Percentiles rank a stretch among this genome's conserved stretches.
Evolutionary conservation across 768 basidiomycete genomes (phyloP).

Genomic region (Peribolospora kevripleyi): DNA sequence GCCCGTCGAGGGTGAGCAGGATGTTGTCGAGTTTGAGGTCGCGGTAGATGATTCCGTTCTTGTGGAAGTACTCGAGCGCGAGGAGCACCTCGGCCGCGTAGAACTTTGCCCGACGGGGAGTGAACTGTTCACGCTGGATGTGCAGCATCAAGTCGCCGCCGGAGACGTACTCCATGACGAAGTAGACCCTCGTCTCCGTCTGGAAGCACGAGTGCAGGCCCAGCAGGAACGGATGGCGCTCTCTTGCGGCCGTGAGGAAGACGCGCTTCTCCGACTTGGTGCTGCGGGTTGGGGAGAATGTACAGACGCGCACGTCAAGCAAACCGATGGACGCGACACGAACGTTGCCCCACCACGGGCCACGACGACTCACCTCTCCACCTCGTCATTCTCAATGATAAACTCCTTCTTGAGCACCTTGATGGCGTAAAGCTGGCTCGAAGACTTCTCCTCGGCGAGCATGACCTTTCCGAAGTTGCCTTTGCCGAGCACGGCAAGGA

Average conservation of each 20-base stretch:
- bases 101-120: conserved; percentile 92
- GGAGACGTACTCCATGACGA: conserved; percentile 99
- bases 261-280: conserved; percentile 98
- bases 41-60: conserved; percentile 95
- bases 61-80: conserved; percentile 92
- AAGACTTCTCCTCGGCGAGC: conserved; percentile 94
- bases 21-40: conserved; percentile 98
- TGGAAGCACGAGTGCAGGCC: conserved; percentile 98
- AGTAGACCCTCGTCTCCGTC: conserved; percentile 95
- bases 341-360: not conserved
- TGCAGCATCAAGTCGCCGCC: conserved; percentile 98
- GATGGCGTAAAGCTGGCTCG: conserved; percentile 77
- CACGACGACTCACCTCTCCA: conserved; percentile 51
- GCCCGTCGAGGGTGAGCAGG: conserved; percentile 80
- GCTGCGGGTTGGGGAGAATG: conserved; percentile 23
- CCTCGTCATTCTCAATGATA: conserved; percentile 98
- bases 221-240: conserved; percentile 90
- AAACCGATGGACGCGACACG: not conserved
- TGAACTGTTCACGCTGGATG: conserved; percentile 97
- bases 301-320: not conserved
- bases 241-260: conserved; percentile 84
- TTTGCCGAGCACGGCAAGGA: conserved; percentile 91
- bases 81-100: conserved; percentile 92
- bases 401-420: conserved; percentile 99
- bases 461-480: conserved; percentile 99